phyloP scores from a whole-genome alignment of 495 filamentous ascomycete genomes.

The Hypoxylon crocopeplum region DNA sequence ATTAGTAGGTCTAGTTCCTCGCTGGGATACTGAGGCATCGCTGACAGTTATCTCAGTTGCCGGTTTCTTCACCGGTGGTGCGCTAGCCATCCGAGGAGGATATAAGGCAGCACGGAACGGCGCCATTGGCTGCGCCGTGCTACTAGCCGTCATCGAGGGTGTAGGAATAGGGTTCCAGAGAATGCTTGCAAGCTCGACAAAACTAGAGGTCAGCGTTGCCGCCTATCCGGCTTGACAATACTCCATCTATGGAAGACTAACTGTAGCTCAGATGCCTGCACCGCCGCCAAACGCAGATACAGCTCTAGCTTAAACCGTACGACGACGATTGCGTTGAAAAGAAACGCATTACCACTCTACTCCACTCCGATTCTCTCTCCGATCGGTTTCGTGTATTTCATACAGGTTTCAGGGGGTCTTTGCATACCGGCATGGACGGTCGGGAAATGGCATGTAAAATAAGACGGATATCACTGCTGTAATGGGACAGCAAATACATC shows the following conservation, averaged over 20 bases:
- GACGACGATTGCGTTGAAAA: constrained; percentile 28
- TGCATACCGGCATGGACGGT: constrained; percentile 32
- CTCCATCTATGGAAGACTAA: constrained; percentile 4
- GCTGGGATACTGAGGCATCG: neutral
- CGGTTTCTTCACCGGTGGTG: constrained; percentile 95
- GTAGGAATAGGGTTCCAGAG: constrained; percentile 97
- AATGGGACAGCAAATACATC: no score
- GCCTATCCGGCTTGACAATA: neutral
- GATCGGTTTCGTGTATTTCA: constrained; percentile 46
- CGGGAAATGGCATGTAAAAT: constrained; percentile 39
- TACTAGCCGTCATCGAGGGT: constrained; percentile 95
- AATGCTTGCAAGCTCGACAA: constrained; percentile 92
- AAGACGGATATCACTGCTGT: constrained; percentile 18
- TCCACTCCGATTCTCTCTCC: constrained; percentile 42
- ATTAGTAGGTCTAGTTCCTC: constrained; percentile 56
- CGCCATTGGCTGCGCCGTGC: constrained; percentile 91
- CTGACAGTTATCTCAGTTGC: constrained; percentile 57
- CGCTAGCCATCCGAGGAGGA: constrained; percentile 89
- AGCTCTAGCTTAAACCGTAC: constrained; percentile 44
- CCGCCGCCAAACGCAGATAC: constrained; percentile 47
- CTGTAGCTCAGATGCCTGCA: constrained; percentile 40
- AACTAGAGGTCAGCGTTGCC: constrained; percentile 68
- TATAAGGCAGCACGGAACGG: constrained; percentile 87
- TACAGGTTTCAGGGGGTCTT: constrained; percentile 23
- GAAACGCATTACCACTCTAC: constrained; percentile 43